Conservation (phyloP, 768 basidiomycete genomes). For the Mycena chlorophos region DNA sequence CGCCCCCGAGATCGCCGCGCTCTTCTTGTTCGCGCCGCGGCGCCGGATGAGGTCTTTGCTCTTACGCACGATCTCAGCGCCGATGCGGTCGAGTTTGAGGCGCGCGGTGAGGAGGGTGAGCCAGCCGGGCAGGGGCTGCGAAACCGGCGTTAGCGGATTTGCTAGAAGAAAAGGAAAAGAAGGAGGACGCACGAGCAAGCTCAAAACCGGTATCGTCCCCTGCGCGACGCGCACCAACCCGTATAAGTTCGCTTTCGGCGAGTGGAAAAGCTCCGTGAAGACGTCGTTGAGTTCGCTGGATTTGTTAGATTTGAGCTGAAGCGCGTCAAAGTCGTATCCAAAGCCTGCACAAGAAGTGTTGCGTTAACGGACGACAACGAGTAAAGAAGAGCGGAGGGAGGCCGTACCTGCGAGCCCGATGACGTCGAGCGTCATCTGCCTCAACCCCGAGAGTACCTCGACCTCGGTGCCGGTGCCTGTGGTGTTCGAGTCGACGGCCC, state of each 20-base stretch:
- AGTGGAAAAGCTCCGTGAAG: neutral
- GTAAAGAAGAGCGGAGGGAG: neutral
- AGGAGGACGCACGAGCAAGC: neutral
- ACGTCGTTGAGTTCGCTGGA: neutral
- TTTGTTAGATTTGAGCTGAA: neutral
- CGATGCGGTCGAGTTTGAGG: conserved; percentile 34
- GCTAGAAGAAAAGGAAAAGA: neutral
- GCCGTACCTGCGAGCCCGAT: conserved; percentile 40
- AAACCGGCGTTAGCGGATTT: neutral
- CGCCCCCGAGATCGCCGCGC: conserved; percentile 32
- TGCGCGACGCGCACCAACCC: neutral
- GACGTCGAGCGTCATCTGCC: conserved; percentile 37
- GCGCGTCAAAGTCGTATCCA: neutral
- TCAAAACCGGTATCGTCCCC: neutral
- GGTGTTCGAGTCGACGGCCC: neutral
- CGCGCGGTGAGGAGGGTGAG: conserved; percentile 13
- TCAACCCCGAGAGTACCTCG: conserved; percentile 32
- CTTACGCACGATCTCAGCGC: conserved; percentile 34
- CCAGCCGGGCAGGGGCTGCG: neutral
- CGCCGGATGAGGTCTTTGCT: conserved; percentile 40
- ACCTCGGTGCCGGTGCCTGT: conserved; percentile 11
- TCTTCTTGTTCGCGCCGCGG: conserved; percentile 5
- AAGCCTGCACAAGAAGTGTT: conserved; percentile 1
- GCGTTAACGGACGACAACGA: conserved; percentile 5
- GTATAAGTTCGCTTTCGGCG: neutral